Base-by-base conservation (phyloP, 2,329 filamentous ascomycete species). In the Paracoccidioides brasiliensis region DNA sequence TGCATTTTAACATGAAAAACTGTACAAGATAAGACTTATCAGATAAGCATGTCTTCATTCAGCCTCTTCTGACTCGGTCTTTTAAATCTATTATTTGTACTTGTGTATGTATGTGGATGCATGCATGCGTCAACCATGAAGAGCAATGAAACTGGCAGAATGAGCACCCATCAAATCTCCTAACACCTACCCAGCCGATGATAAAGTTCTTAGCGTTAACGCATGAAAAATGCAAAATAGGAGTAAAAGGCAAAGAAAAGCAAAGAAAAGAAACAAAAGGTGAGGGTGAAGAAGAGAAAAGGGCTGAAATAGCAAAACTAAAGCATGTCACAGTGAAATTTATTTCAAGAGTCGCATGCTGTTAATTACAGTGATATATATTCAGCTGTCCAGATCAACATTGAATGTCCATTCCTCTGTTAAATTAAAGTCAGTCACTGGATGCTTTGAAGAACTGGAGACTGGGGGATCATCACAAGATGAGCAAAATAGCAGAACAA, bases 381-480 rank as follows among this genome's bases (percentile, higher is more conserved):
- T 42, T 51, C 42, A 52, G 15, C 12, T 10, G 22, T 41, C 40
- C 32, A 56, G 15, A 15, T 73, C 67, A 43, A 74, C 65, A 56
- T 73, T 76, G 64, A 76, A 76, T 45, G 66, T 63, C 74, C 74
- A 76, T 63, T 70, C 70, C 32, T 70, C 74, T 75, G 45, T 41
- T 41, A 12, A 33, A n/a, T 40, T 37, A 38, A 59, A 44, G 45
- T 60, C 46, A 59, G 56, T 51, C 45, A 32, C 28, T 22, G 22
- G 22, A 22, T 22, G 22, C 22, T 22, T 22, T 22, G 22, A 22
- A 22, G 1, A 22, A 22, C 22, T 22, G 22, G n/a, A 42, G 35
- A 40, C 9, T 33, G 30, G 53, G 33, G 22, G 33, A 22, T 22
- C 6, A 22, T 22, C 6, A 10, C 12, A n/a, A 7, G 35, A 37